Conservation (phyloP, 495 filamentous ascomycete species). For the Acidiella bohemica region DNA sequence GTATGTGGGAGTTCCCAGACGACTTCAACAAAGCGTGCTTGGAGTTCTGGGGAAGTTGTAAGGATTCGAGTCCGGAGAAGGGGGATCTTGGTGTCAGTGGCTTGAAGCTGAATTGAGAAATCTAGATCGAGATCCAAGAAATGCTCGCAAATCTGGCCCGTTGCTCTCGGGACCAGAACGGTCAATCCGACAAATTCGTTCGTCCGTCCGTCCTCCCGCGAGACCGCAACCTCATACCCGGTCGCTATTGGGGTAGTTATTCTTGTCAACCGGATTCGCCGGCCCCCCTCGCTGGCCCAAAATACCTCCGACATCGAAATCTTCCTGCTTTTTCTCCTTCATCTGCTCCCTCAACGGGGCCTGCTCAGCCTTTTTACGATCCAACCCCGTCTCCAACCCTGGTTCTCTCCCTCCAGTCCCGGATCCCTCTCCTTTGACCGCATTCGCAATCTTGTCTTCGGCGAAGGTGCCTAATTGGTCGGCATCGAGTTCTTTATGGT, state of each 20-base stretch:
- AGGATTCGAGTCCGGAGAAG: too few species aligned
- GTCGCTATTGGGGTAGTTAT: conserved; percentile 22
- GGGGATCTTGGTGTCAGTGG: too few species aligned
- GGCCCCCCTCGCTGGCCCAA: conserved; percentile 31
- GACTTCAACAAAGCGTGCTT: conserved; percentile 16
- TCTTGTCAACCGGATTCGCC: conserved; percentile 28
- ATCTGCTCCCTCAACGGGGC: conserved; percentile 22
- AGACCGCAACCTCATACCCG: too few species aligned
- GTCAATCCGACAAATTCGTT: too few species aligned
- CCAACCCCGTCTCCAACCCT: conserved; percentile 29
- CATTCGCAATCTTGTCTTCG: conserved; percentile 28
- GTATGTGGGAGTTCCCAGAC: conserved; percentile 18
- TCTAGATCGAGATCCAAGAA: too few species aligned
- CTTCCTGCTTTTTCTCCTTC: conserved; percentile 21
- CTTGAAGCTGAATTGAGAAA: too few species aligned
- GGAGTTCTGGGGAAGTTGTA: too few species aligned
- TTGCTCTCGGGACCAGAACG: too few species aligned
- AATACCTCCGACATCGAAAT: conserved; percentile 26
- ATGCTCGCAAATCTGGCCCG: too few species aligned
- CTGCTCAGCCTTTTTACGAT: conserved; percentile 35
- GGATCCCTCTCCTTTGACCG: conserved; percentile 19
- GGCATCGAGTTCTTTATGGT: conserved; percentile 28
- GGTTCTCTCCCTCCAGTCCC: conserved; percentile 16
- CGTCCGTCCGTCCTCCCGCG: too few species aligned
- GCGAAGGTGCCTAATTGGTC: conserved; percentile 29